Conservation (phyloP, 305 asterid genomes). For the Stenogyne calaminthoides region DNA sequence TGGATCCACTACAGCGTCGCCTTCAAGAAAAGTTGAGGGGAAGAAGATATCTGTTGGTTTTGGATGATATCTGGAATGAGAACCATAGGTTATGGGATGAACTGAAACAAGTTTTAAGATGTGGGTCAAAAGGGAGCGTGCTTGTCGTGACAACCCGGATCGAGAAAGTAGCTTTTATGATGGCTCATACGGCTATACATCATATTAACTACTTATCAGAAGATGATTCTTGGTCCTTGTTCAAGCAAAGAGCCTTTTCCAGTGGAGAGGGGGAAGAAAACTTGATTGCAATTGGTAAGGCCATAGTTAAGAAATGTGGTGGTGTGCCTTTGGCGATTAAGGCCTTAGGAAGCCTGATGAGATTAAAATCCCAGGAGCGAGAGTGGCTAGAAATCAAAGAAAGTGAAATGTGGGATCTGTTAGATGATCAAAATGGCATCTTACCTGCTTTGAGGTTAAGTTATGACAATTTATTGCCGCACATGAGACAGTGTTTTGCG, state of each 20-base stretch:
- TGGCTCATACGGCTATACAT: slow-evolving; percentile 23
- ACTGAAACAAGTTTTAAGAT: slow-evolving; percentile 25
- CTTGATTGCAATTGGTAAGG: slow-evolving; percentile 23
- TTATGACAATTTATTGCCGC: slow-evolving; percentile 39
- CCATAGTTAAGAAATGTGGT: slow-evolving; percentile 34
- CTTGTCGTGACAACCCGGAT: slow-evolving; percentile 42
- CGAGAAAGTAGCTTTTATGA: slow-evolving; percentile 33
- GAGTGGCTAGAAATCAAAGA: neutral
- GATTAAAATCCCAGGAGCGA: neutral
- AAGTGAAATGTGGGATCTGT: neutral
- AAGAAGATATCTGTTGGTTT: slow-evolving; percentile 30
- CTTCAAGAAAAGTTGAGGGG: slow-evolving; percentile 34
- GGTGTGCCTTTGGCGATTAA: slow-evolving; percentile 41
- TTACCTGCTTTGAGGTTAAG: slow-evolving; percentile 42
- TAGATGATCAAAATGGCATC: neutral
- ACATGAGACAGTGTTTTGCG: slow-evolving; percentile 38
- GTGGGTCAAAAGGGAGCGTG: slow-evolving; percentile 33
- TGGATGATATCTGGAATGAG: slow-evolving; percentile 52
- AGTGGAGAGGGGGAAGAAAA: neutral
- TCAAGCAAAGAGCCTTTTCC: slow-evolving; percentile 32
- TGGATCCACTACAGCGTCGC: slow-evolving; percentile 25
- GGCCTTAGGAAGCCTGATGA: slow-evolving; percentile 38
- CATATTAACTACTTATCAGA: slow-evolving; percentile 19
- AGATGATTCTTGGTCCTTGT: slow-evolving; percentile 37
- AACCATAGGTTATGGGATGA: slow-evolving; percentile 32